Evolutionary conservation across 148 eudicot species (phyloP).

Genomic region (Camellia sinensis): DNA sequence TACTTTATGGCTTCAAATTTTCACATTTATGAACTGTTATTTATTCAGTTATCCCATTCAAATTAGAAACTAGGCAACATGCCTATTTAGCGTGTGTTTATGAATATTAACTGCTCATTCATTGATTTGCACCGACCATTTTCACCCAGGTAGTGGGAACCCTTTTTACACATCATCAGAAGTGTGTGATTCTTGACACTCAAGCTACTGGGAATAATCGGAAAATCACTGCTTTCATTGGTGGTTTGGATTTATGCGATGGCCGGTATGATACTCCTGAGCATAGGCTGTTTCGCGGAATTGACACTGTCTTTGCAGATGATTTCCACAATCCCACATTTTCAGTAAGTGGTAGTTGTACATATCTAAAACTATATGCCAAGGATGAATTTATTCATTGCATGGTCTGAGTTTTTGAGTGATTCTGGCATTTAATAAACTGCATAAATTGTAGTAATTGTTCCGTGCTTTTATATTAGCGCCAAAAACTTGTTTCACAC

Average conservation of each 20-base stretch:
- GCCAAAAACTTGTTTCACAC: too few relatives aligned
- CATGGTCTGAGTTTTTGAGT: background rate
- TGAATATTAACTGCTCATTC: constrained; percentile 5
- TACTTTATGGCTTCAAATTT: background rate
- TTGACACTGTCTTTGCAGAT: constrained; percentile 26
- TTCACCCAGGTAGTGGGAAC: constrained; percentile 34
- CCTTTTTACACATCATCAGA: constrained; percentile 41
- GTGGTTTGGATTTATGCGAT: constrained; percentile 38
- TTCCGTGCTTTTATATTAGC: too few relatives aligned
- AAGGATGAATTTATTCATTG: background rate
- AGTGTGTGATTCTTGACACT: constrained; percentile 36
- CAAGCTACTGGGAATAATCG: constrained; percentile 36
- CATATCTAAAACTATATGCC: background rate
- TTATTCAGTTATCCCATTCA: background rate
- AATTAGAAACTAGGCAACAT: background rate
- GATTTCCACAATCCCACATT: constrained; percentile 35
- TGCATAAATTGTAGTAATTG: too few relatives aligned
- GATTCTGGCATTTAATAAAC: too few relatives aligned
- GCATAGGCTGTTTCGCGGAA: constrained; percentile 33
- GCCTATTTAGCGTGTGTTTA: background rate
- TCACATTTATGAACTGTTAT: background rate
- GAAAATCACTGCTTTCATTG: constrained; percentile 32
- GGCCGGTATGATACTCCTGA: constrained; percentile 42
- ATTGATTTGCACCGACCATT: background rate
- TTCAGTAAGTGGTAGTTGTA: constrained; percentile 18